Conservation (phyloP, 495 filamentous ascomycete species). For the Trichoderma virens region DNA sequence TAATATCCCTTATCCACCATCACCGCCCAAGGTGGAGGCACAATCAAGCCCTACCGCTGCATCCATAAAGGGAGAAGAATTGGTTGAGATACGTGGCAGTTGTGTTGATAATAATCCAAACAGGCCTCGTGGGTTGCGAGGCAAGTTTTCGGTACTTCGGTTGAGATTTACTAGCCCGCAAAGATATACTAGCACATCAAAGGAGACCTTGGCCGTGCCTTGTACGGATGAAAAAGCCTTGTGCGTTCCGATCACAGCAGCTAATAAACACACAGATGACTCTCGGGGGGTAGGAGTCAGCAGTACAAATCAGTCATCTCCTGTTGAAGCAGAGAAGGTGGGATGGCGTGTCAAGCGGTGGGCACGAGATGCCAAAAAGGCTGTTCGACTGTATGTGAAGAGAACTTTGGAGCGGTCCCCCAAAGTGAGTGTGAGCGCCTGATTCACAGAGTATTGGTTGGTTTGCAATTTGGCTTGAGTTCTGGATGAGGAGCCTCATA, state of each 20-base stretch:
- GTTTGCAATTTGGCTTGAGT: background rate
- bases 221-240: background rate
- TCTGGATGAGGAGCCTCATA: background rate
- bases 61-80: background rate
- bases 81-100: background rate
- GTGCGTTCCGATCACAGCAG: background rate
- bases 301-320: background rate
- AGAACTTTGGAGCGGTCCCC: background rate
- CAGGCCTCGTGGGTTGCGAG: background rate
- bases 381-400: slow-evolving; percentile 1
- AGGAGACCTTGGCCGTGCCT: background rate
- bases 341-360: slow-evolving; percentile 4
- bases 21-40: background rate
- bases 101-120: background rate
- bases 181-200: background rate
- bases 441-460: background rate
- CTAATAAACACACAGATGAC: background rate
- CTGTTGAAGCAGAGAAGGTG: background rate
- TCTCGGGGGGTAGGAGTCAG: background rate
- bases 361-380: background rate
- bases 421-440: background rate
- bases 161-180: background rate
- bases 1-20: slow-evolving; percentile 3
- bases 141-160: background rate
- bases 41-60: background rate